Evolutionary conservation across 768 basidiomycete species (phyloP).

Genomic region (Phaeolepiota aurea): DNA sequence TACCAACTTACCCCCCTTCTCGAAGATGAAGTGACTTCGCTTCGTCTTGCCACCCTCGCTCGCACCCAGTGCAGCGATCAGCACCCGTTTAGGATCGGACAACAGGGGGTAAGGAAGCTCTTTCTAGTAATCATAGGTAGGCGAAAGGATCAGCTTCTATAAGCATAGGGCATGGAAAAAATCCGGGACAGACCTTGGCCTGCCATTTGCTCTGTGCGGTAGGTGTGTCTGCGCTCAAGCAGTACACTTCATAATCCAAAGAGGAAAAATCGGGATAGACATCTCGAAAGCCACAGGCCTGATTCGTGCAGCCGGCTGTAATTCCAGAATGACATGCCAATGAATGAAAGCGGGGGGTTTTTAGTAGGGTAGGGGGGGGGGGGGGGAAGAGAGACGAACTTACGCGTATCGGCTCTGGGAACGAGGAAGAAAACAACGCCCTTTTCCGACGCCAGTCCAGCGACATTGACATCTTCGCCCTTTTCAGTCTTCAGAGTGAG

Average conservation of each 20-base stretch:
- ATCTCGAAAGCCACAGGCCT: conserved; percentile 91
- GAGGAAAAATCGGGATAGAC: conserved; percentile 67
- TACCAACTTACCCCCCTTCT: conserved; percentile 82
- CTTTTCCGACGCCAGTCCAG: conserved; percentile 52
- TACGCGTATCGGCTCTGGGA: conserved; percentile 82
- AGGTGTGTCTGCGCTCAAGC: conserved; percentile 74
- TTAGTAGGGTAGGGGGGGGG: too few relatives aligned
- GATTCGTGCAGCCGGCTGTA: conserved; percentile 81
- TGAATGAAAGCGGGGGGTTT: too few relatives aligned
- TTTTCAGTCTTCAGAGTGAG: conserved; percentile 80
- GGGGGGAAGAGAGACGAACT: conserved; percentile 15
- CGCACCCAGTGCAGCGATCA: conserved; percentile 80
- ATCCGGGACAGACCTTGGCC: conserved; percentile 50
- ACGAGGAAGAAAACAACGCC: conserved; percentile 80
- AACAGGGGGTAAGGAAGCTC: conserved; percentile 78
- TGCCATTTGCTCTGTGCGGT: conserved; percentile 79
- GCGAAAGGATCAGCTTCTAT: background rate
- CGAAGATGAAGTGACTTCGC: conserved; percentile 91
- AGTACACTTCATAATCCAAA: conserved; percentile 68
- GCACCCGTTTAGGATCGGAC: conserved; percentile 76
- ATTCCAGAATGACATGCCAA: background rate
- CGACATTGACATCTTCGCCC: conserved; percentile 67
- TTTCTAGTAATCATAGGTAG: conserved; percentile 41
- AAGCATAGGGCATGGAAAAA: background rate
- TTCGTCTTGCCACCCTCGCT: conserved; percentile 75